Evolutionary conservation across 768 basidiomycete genomes (phyloP).

Genomic region (Suillus tomentosus): DNA sequence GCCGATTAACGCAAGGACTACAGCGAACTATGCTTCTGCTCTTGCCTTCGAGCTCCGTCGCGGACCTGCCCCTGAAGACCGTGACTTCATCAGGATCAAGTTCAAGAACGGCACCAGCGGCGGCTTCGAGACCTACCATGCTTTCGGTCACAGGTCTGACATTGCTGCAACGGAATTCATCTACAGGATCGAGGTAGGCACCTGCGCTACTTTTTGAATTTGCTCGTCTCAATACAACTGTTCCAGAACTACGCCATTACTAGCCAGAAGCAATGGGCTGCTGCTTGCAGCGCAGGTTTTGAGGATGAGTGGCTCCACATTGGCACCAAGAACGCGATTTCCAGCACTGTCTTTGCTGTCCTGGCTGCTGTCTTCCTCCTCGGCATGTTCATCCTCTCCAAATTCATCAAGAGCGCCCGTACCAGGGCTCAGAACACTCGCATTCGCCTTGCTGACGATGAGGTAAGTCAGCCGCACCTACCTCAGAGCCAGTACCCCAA

Average conservation of each 20-base stretch:
- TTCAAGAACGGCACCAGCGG: conserved; percentile 80
- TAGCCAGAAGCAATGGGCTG: conserved; percentile 47
- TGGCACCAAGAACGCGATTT: conserved; percentile 31
- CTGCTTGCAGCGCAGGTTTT: conserved; percentile 38
- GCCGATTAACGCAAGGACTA: conserved; percentile 16
- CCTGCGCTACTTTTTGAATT: background rate
- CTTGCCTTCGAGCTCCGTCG: conserved; percentile 79
- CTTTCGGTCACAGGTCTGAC: conserved; percentile 73
- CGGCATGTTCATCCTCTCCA: conserved; percentile 35
- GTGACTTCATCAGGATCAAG: conserved; percentile 81
- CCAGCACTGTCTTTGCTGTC: conserved; percentile 34
- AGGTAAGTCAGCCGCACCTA: conserved; percentile 29
- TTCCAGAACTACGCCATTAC: conserved; percentile 46
- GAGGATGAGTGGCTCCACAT: conserved; percentile 36
- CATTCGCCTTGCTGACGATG: conserved; percentile 40
- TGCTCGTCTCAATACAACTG: conserved; percentile 3
- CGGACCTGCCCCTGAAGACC: conserved; percentile 70
- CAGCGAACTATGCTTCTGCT: conserved; percentile 75
- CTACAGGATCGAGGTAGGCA: conserved; percentile 71
- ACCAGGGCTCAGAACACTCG: conserved; percentile 31
- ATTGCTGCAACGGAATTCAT: conserved; percentile 86
- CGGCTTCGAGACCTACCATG: conserved; percentile 66
- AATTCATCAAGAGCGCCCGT: conserved; percentile 38
- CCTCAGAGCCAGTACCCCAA: conserved; percentile 8
- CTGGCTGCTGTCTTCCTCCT: conserved; percentile 40